These are phyloP conservation scores for Xylaria scruposa DNA, from an alignment of 495 filamentous ascomycete genomes.

Conservation along the genomic window DNA sequence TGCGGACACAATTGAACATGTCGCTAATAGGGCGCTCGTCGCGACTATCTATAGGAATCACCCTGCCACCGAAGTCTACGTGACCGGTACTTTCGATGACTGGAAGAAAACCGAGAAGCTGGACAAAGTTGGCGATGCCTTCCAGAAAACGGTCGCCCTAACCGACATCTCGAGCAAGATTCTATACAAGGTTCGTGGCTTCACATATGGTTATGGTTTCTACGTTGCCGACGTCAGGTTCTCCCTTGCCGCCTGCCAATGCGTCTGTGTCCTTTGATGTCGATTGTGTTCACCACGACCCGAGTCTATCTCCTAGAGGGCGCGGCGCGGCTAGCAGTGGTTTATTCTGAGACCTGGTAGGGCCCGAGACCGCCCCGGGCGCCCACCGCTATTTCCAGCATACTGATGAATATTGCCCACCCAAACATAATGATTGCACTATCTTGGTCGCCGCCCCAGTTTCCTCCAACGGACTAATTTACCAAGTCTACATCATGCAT, in stretches of 20 bases:
- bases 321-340: background rate
- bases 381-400: slow-evolving; percentile 8
- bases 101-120: slow-evolving; percentile 87
- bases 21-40: slow-evolving; percentile 22
- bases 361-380: background rate
- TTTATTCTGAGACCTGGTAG: background rate
- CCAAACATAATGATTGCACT: slow-evolving; percentile 4
- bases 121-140: slow-evolving; percentile 71
- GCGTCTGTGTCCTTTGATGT: background rate
- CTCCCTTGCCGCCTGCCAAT: background rate
- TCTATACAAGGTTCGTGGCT: slow-evolving; percentile 76
- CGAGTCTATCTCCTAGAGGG: background rate
- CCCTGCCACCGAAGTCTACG: slow-evolving; percentile 82
- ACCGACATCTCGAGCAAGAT: slow-evolving; percentile 69
- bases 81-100: slow-evolving; percentile 94
- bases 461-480: background rate
- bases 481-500: background rate
- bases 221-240: slow-evolving; percentile 2
- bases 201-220: slow-evolving; percentile 33
- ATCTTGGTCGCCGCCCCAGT: background rate
- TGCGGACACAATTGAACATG: slow-evolving; percentile 24
- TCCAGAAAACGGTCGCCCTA: slow-evolving; percentile 79
- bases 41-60: slow-evolving; percentile 64
- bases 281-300: background rate
- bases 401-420: background rate